Base-by-base conservation (phyloP, 148 eudicot species). In the Diospyros lotus region DNA sequence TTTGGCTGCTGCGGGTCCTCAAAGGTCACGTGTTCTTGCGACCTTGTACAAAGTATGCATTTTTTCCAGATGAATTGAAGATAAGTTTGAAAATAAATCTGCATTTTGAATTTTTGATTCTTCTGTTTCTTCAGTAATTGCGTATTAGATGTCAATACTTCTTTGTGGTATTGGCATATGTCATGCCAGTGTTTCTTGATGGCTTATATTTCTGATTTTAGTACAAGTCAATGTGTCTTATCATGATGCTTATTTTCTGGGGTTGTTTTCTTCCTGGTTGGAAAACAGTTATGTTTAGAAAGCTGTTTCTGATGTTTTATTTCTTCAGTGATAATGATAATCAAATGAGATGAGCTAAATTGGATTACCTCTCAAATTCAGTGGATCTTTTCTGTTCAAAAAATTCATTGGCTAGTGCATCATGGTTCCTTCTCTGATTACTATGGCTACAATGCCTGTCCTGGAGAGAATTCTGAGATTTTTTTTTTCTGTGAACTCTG, bases 1-100 rank as follows among this genome's bases (percentile, higher is more conserved):
- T 79, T 87, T 95, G 94, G 98, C 98, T 78, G 98, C 94, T 79
- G 98, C 98, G 56, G 98, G 98, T 17, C 97, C 98, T 67, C 96
- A 88, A 76, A 89, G 98, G 38, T 95, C 98, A 74, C 96, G 98
- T 67, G 98, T 95, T 76, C 94, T 95, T 79, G 97, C 97, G 38
- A 95, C 97, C 53, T 78, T 95, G 73, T 95, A 94, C 87, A 94
- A 94, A 90, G 97, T 94, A 83, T 44, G 48, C 4, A 41, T 77
- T 58, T 64, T 79, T 15, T 54, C 63, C 56, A 64, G 59, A 28
- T 53, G 68, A 56, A 38, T 56, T 48, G 78, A 52, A 46, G 55
- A 28, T 42, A 45, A 8, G 71, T 75, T 41, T 73, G 40, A 73
- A 44, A 61, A 58, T 38, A 63, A 9, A 28, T 28, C 4, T 72